A percentile compares a stretch with the other conserved stretches of the same genome.
Evolutionary conservation across 164 flowering plant genomes (phyloP).

Genomic region (Aristolochia californica): DNA sequence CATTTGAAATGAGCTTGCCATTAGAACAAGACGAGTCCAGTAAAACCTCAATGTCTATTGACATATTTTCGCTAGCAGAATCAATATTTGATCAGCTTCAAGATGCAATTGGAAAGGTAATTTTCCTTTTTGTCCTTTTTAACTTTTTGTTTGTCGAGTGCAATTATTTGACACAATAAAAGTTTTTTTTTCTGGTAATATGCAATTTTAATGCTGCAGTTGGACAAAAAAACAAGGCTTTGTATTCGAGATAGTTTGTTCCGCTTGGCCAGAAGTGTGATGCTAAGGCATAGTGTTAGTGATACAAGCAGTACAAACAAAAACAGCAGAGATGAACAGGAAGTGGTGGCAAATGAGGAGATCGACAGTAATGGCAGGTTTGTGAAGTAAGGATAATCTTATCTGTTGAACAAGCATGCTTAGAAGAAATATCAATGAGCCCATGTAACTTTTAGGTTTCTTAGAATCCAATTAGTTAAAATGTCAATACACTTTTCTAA

Average conservation of each 20-base stretch:
- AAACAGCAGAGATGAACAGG: slow-evolving; percentile 29
- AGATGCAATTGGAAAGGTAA: slow-evolving; percentile 55
- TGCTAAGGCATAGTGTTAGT: slow-evolving; percentile 42
- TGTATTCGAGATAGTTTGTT: slow-evolving; percentile 76
- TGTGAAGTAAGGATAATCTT: slow-evolving; percentile 7
- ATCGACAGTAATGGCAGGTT: slow-evolving; percentile 37
- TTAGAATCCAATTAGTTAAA: too few species aligned
- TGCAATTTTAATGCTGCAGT: slow-evolving; percentile 28
- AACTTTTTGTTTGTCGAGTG: not conserved
- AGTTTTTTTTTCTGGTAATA: not conserved
- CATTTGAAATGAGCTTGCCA: slow-evolving; percentile 33
- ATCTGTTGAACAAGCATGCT: too few species aligned
- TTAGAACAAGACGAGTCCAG: slow-evolving; percentile 43
- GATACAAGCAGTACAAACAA: slow-evolving; percentile 43
- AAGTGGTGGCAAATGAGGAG: slow-evolving; percentile 27
- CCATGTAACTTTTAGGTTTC: too few species aligned
- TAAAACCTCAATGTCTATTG: slow-evolving; percentile 22
- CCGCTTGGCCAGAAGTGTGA: slow-evolving; percentile 78
- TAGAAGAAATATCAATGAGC: too few species aligned
- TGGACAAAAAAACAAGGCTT: slow-evolving; percentile 58
- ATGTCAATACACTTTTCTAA: too few species aligned
- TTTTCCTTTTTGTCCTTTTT: not conserved
- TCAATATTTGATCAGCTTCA: slow-evolving; percentile 55
- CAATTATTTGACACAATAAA: slow-evolving; percentile 1
- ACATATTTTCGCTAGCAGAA: slow-evolving; percentile 39